phyloP scores from a whole-genome alignment of 495 filamentous ascomycete genomes.

The Terfezia claveryi region DNA sequence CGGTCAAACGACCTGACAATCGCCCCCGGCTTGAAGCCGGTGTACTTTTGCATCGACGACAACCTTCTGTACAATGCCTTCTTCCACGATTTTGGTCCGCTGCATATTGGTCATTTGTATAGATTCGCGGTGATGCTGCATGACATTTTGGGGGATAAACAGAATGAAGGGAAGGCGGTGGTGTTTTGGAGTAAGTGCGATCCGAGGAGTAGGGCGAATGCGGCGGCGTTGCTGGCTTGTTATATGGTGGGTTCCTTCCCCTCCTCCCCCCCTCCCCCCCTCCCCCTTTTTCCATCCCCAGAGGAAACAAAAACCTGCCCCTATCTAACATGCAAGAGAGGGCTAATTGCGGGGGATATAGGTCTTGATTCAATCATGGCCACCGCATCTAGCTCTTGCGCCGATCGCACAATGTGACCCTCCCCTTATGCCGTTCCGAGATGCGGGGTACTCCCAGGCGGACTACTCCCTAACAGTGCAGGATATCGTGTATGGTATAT shows the following conservation, averaged over 20 bases:
- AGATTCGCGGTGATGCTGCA: constrained; percentile 87
- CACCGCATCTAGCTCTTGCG: constrained; percentile 91
- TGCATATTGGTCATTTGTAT: constrained; percentile 94
- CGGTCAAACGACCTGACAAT: constrained; percentile 31
- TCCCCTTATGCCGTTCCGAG: constrained; percentile 93
- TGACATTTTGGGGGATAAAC: constrained; percentile 71
- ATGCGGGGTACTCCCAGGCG: constrained; percentile 95
- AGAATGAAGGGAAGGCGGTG: constrained; percentile 60
- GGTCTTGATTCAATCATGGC: constrained; percentile 88
- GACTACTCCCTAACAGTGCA: constrained; percentile 89
- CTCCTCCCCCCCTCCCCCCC: no score
- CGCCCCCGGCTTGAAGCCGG: constrained; percentile 36
- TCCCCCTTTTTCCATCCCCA: no score
- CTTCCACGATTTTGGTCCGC: constrained; percentile 91
- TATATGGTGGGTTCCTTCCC: constrained; percentile 43
- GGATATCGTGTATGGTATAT: constrained; percentile 94
- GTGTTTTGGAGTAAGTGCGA: constrained; percentile 91
- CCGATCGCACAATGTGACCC: constrained; percentile 91
- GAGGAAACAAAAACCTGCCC: no score
- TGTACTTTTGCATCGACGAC: constrained; percentile 92
- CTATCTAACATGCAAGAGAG: neutral
- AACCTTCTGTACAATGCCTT: constrained; percentile 90
- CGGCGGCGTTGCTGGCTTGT: constrained; percentile 81
- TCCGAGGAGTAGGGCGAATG: constrained; percentile 84
- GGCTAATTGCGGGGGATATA: neutral